Percentiles rank a stretch among this genome's conserved stretches.
These are phyloP conservation scores for Chimonanthus praecox DNA, from an alignment of 164 flowering plant species.

Conservation along the genomic window DNA sequence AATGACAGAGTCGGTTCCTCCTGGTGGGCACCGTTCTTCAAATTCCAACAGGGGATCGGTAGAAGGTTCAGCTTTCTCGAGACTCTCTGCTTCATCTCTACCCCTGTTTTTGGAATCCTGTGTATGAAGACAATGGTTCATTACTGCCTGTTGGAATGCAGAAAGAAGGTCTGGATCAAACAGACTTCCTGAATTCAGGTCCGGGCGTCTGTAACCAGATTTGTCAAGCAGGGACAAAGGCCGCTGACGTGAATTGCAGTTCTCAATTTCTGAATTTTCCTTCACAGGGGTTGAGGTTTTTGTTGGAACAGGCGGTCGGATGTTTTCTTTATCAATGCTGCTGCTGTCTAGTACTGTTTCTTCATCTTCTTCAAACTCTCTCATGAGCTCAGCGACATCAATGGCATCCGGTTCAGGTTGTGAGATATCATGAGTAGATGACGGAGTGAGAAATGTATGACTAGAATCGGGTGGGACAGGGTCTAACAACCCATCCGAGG, in stretches of 20 bases:
- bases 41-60: conserved; percentile 32
- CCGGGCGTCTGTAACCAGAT: conserved; percentile 28
- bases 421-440: not conserved
- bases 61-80: conserved; percentile 25
- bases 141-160: conserved; percentile 31
- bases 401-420: conserved; percentile 33
- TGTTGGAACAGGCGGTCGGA: conserved; percentile 25
- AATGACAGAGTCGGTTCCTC: conserved; percentile 49
- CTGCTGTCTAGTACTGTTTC: not conserved
- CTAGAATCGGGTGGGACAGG: conserved; percentile 11
- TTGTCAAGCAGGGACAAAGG: conserved; percentile 14
- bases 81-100: conserved; percentile 14
- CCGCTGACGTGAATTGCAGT: not conserved
- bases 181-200: conserved; percentile 28
- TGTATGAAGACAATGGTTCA: conserved; percentile 18
- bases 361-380: conserved; percentile 47
- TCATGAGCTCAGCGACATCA: conserved; percentile 47
- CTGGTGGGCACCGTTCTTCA: conserved; percentile 68
- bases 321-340: conserved; percentile 53
- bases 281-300: conserved; percentile 14
- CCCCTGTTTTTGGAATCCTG: conserved; percentile 29
- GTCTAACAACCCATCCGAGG: conserved; percentile 35
- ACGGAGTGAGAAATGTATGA: conserved; percentile 3
- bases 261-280: conserved; percentile 6
- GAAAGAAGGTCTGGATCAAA: conserved; percentile 41